Conservation (phyloP, 441 rosid genomes). For the Pelargonium cotyledonis region DNA sequence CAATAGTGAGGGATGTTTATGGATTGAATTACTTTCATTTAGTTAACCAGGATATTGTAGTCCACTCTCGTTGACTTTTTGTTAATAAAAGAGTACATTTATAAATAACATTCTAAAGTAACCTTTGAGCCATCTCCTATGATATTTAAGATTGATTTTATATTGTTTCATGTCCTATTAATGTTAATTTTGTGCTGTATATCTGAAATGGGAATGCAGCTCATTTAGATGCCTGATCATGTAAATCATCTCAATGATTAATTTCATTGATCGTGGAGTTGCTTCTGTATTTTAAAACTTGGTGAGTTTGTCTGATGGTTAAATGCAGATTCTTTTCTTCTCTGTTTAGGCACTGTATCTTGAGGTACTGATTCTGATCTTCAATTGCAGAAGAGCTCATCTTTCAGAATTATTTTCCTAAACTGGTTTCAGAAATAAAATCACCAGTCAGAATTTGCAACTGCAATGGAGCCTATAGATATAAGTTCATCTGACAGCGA, state of each 20-base stretch:
- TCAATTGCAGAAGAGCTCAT: conserved; percentile 32
- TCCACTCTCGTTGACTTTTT: neutral
- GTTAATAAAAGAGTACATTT: neutral
- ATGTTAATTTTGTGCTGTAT: neutral
- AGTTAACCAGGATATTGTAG: neutral
- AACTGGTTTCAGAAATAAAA: conserved; percentile 25
- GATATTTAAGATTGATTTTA: neutral
- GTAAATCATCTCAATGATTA: conserved; percentile 19
- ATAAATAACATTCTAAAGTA: neutral
- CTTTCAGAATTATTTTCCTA: conserved; percentile 24
- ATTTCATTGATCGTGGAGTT: conserved; percentile 23
- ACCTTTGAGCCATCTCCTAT: neutral
- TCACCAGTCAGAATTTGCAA: conserved; percentile 24
- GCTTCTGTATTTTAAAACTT: conserved; percentile 20
- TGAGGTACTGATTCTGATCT: conserved; percentile 12
- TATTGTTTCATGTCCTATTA: neutral
- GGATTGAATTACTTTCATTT: neutral
- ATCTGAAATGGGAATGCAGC: conserved; percentile 14
- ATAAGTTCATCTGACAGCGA: conserved; percentile 67
- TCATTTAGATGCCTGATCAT: conserved; percentile 15
- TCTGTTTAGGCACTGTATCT: neutral
- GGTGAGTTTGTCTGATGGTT: conserved; percentile 24
- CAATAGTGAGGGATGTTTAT: no score
- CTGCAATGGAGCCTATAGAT: conserved; percentile 44
- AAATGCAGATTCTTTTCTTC: neutral